These are phyloP conservation scores for Microbotryum scabiosae DNA, from an alignment of 1,284 basidiomycete species.

Conservation along the genomic window DNA sequence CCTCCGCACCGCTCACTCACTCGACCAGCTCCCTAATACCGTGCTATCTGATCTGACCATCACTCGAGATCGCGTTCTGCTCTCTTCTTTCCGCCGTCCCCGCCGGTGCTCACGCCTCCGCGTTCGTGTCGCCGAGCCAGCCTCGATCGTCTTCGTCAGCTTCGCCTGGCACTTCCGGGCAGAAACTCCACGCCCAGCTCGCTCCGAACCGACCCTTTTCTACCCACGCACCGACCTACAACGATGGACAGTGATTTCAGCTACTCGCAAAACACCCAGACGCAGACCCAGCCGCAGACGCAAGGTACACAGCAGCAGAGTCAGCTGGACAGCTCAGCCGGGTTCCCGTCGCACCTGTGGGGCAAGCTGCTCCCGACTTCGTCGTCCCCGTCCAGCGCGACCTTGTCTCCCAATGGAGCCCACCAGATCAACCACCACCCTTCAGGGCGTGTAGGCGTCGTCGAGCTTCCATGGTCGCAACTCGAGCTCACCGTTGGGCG, in stretches of 20 bases:
- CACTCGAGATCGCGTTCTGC: too few species aligned
- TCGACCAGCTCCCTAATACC: too few species aligned
- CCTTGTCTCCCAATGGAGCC: not conserved
- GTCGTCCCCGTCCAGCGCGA: slow-evolving; percentile 4
- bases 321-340: not conserved
- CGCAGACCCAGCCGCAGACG: slow-evolving; percentile 23
- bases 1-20: too few species aligned
- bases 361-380: slow-evolving; percentile 7
- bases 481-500: slow-evolving; percentile 12
- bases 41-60: too few species aligned
- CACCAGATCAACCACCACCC: not conserved
- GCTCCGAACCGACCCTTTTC: too few species aligned
- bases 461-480: slow-evolving; percentile 3
- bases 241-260: not conserved
- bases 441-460: not conserved
- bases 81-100: too few species aligned
- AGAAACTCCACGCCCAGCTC: too few species aligned
- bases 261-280: slow-evolving; percentile 21
- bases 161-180: too few species aligned
- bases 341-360: slow-evolving; percentile 15
- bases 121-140: too few species aligned
- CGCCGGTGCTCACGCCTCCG: too few species aligned
- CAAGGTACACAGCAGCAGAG: not conserved
- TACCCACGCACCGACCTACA: too few species aligned
- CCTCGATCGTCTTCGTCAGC: too few species aligned